Percentiles rank a stretch among this genome's conserved stretches.
Evolutionary conservation across 495 filamentous ascomycete genomes (phyloP).

Genomic region (Melanomma pulvis-pyrius): DNA sequence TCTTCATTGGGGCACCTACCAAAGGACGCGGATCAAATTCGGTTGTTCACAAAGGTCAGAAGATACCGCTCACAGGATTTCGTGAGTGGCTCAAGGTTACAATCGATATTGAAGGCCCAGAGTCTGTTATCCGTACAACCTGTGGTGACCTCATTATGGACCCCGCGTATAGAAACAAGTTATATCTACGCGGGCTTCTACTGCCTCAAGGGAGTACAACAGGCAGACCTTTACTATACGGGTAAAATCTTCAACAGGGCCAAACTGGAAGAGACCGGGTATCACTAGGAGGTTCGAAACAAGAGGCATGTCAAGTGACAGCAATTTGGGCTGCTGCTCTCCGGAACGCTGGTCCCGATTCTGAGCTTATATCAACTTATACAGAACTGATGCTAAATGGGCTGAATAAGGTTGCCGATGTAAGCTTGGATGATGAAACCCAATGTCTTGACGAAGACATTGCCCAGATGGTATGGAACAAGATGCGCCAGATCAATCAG

Average conservation of each 20-base stretch:
- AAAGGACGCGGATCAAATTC: not conserved
- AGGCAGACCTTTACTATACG: conserved; percentile 4
- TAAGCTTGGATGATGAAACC: not conserved
- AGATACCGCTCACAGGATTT: not conserved
- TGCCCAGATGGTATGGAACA: no score
- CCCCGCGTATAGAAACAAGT: not conserved
- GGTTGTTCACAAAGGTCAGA: not conserved
- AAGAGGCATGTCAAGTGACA: not conserved
- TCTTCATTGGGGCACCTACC: not conserved
- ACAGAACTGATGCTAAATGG: not conserved
- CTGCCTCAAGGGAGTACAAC: conserved; percentile 1
- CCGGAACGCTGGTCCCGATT: not conserved
- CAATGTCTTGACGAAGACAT: no score
- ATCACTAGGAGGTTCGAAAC: not conserved
- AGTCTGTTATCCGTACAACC: not conserved
- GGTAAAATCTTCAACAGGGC: conserved; percentile 3
- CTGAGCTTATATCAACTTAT: not conserved
- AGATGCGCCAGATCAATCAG: no score
- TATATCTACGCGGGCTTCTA: not conserved
- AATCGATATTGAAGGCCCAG: conserved; percentile 9
- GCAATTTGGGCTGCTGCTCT: conserved; percentile 9
- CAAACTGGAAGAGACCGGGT: not conserved
- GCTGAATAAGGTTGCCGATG: not conserved
- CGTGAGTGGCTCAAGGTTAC: conserved; percentile 5
- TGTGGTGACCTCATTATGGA: not conserved